phyloP scores from a whole-genome alignment of 2,329 filamentous ascomycete species.

The Didymellaceae sp. region DNA sequence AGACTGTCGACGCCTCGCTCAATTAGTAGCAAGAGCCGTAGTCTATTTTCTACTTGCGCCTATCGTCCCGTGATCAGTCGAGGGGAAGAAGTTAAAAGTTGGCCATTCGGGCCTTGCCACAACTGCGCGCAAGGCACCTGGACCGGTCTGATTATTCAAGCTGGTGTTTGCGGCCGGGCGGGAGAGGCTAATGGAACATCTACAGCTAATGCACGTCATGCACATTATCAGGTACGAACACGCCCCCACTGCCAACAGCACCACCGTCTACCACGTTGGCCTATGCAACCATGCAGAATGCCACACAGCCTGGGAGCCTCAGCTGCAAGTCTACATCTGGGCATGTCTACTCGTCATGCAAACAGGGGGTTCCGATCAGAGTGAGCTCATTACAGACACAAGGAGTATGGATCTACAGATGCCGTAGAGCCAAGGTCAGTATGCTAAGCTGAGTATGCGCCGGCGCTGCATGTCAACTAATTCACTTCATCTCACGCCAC shows the following conservation, averaged over 20 bases:
- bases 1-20: slow-evolving; percentile 12
- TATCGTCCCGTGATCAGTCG: slow-evolving; percentile 11
- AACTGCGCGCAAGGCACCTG: slow-evolving; percentile 15
- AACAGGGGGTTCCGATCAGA: no score
- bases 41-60: background rate
- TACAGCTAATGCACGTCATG: slow-evolving; percentile 15
- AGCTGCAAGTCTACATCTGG: no score
- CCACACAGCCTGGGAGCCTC: no score
- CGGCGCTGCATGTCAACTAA: no score
- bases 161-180: slow-evolving; percentile 11
- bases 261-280: background rate
- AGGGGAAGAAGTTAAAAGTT: slow-evolving; percentile 2
- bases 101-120: slow-evolving; percentile 18
- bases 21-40: slow-evolving; percentile 10
- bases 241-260: background rate
- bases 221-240: slow-evolving; percentile 1
- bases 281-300: no score
- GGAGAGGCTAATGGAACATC: slow-evolving; percentile 11
- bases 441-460: no score
- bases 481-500: background rate
- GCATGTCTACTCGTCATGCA: no score
- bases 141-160: slow-evolving; percentile 16
- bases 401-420: no score
- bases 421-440: no score
- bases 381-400: no score